Percentiles rank a stretch among this genome's conserved stretches.
These are phyloP conservation scores for Cordia subcordata DNA, from an alignment of 257 asterid species.

Conservation along the genomic window DNA sequence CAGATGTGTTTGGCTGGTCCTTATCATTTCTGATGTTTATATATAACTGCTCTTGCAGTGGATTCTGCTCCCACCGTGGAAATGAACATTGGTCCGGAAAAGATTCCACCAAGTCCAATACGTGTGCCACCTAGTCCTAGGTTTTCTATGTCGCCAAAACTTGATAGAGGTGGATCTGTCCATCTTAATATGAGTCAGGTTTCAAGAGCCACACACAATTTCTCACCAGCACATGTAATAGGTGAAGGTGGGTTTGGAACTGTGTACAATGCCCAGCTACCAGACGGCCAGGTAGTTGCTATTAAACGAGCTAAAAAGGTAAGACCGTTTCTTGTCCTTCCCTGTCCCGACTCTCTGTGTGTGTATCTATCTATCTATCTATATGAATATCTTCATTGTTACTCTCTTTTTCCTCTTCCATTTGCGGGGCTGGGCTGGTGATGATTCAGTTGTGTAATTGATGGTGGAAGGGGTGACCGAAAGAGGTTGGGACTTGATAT, in stretches of 20 bases:
- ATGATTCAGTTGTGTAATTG: no score
- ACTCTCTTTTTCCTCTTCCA: no score
- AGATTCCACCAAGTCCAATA: slow-evolving; percentile 33
- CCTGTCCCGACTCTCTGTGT: neutral
- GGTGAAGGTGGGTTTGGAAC: slow-evolving; percentile 98
- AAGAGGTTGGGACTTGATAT: no score
- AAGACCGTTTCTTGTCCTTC: slow-evolving; percentile 4
- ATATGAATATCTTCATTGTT: no score
- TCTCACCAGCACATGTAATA: slow-evolving; percentile 53
- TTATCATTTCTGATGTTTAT: slow-evolving; percentile 10
- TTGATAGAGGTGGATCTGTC: slow-evolving; percentile 76
- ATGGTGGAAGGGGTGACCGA: no score
- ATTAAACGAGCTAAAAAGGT: slow-evolving; percentile 97
- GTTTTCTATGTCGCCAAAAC: slow-evolving; percentile 88
- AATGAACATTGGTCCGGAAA: slow-evolving; percentile 46
- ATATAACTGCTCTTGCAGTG: slow-evolving; percentile 38
- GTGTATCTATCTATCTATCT: no score
- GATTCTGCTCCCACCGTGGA: slow-evolving; percentile 57
- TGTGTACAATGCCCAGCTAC: slow-evolving; percentile 83
- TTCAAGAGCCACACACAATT: slow-evolving; percentile 64
- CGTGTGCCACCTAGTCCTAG: slow-evolving; percentile 43
- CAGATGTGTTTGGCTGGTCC: slow-evolving; percentile 1
- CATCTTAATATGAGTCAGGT: slow-evolving; percentile 76
- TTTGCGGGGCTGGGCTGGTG: no score
- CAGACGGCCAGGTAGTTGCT: slow-evolving; percentile 82